Conservation (phyloP, 129 eudicot genomes). For the Chrysanthemum makinoi region DNA sequence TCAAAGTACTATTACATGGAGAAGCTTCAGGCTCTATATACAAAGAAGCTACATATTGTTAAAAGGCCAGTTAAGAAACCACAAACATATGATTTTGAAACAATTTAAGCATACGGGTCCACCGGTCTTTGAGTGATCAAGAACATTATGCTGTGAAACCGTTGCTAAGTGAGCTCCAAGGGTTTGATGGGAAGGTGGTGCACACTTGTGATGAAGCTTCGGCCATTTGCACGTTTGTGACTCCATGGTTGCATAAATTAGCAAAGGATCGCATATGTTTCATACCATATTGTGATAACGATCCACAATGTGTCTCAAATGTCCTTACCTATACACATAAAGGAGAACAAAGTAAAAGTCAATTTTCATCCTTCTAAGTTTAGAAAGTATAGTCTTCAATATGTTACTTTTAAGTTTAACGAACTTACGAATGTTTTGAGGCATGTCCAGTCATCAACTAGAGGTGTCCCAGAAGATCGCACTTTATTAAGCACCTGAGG, state of each 20-base stretch:
- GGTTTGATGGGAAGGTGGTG: constrained; percentile 48
- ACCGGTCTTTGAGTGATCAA: neutral
- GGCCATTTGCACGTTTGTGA: constrained; percentile 55
- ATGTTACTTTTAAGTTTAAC: constrained; percentile 25
- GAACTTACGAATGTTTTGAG: constrained; percentile 72
- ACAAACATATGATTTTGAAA: constrained; percentile 21
- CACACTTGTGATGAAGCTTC: constrained; percentile 72
- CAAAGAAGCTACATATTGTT: constrained; percentile 29
- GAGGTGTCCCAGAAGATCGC: constrained; percentile 74
- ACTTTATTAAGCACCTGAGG: constrained; percentile 53
- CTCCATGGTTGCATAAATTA: constrained; percentile 69
- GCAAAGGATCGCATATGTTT: constrained; percentile 81
- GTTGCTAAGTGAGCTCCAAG: constrained; percentile 74
- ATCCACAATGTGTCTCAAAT: constrained; percentile 70
- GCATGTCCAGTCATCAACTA: constrained; percentile 91
- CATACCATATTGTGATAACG: constrained; percentile 76
- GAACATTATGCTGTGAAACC: constrained; percentile 59
- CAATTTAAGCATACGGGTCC: constrained; percentile 3
- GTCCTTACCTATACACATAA: constrained; percentile 51
- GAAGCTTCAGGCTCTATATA: constrained; percentile 33
- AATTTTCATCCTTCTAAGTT: too few relatives aligned
- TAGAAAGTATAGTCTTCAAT: too few relatives aligned
- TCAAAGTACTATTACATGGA: constrained; percentile 22
- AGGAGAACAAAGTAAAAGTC: neutral
- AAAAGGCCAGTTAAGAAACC: constrained; percentile 15